These are phyloP conservation scores for Ophiobolus disseminans DNA, from an alignment of 2,329 filamentous ascomycete species.

Conservation along the genomic window DNA sequence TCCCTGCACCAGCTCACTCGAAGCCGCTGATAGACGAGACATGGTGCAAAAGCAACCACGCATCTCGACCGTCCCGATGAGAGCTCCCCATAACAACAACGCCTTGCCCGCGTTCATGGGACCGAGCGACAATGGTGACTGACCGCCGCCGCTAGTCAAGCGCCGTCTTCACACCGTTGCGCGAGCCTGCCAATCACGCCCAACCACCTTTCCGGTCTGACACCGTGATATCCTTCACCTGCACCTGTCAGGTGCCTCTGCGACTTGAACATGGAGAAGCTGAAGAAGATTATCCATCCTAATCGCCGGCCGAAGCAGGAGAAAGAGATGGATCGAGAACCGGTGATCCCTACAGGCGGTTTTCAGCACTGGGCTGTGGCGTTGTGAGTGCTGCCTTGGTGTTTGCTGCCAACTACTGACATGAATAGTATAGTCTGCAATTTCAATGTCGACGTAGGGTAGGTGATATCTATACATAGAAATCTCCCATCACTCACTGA, in stretches of 20 bases:
- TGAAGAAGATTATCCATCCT: constrained; percentile 40
- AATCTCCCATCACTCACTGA: constrained; percentile 8
- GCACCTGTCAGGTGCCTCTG: constrained; percentile 32
- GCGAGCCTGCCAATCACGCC: not conserved
- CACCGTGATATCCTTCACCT: constrained; percentile 18
- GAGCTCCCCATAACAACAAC: not conserved
- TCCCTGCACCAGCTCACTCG: constrained; percentile 19
- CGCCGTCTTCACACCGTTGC: not conserved
- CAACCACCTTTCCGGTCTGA: constrained; percentile 4
- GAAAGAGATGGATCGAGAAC: constrained; percentile 32
- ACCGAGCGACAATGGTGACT: not conserved
- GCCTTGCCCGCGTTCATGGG: not conserved
- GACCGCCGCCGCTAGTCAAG: not conserved
- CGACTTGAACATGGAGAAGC: constrained; percentile 40
- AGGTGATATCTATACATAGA: constrained; percentile 18
- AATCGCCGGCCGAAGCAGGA: constrained; percentile 32
- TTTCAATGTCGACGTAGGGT: constrained; percentile 54
- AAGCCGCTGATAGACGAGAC: constrained; percentile 20
- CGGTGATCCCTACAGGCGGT: constrained; percentile 21
- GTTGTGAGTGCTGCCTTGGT: constrained; percentile 39
- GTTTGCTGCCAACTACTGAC: constrained; percentile 16
- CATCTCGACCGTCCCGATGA: not conserved
- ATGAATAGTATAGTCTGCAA: constrained; percentile 49
- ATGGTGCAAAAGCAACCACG: constrained; percentile 11
- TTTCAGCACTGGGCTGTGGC: constrained; percentile 52